Base-by-base conservation (phyloP, 768 basidiomycete genomes). In the Phlebiopsis gigantea region DNA sequence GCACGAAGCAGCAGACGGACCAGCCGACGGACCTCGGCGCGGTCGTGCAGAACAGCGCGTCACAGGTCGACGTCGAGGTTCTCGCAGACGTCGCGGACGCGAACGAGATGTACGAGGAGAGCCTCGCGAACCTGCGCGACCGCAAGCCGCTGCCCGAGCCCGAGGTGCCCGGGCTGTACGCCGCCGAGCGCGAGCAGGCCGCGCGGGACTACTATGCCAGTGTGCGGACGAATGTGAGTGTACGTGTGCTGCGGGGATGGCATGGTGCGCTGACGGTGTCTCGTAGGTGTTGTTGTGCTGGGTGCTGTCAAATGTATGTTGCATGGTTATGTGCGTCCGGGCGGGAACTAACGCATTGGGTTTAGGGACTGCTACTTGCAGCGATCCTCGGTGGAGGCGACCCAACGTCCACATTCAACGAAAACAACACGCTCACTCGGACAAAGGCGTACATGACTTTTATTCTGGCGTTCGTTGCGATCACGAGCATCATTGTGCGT, bases 201-300 rank as follows among this genome's bases (percentile, higher is more conserved):
- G 88, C 88, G 9, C 87, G 84, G 65, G 90, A 92, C 62, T 94
- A 93, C 72, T 95, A 93, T 69, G 90, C 91, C 0, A 85, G 84
- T 63, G 89, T 94, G 53, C 75, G 92, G 61, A 93, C 91, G 6
- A 93, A 93, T 72, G 88, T 78, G 46, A 46, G 73, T 60, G n/a
- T 19, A 17, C 30, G 45, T 41, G 57, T 15, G 10, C 21, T 19
- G 12, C 34, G 12, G n/a, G 15, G 25, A 0, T 22, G 6, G 31
- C n/a, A 25, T 10, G n/a, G 19, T 21, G 29, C n/a, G 78, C 55
- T 51, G 66, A 63, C 34, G 34, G 42, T 8, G 24, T 53, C 29
- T 48, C n/a, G 19, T 45, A 84, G 80, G 81, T 87, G 30, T 70
- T 95, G 44, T 74, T 95, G 55, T 73, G 79, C 2, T 94, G 93